A percentile compares a stretch with the other conserved stretches of the same genome.
Evolutionary conservation across 1,139 yeast species (phyloP).

Genomic region (Pichia terricola): DNA sequence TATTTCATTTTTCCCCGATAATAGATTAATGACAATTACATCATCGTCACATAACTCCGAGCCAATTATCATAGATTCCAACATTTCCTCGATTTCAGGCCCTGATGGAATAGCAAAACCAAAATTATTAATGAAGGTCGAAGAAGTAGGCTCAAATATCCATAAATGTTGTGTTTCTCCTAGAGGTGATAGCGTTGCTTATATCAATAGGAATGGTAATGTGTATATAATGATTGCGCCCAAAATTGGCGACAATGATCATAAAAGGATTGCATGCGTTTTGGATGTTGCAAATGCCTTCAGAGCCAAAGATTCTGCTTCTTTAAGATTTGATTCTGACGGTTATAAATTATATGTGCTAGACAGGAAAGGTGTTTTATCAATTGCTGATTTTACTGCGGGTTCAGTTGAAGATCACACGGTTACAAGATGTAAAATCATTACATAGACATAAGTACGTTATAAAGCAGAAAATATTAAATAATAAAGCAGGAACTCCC

Average conservation of each 20-base stretch:
- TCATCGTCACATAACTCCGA: slow-evolving; percentile 52
- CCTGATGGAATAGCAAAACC: slow-evolving; percentile 43
- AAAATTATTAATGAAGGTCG: slow-evolving; percentile 45
- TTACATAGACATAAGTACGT: slow-evolving; percentile 27
- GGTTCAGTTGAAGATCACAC: slow-evolving; percentile 74
- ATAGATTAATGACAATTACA: slow-evolving; percentile 46
- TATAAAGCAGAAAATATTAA: too few relatives aligned
- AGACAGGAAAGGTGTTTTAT: slow-evolving; percentile 72
- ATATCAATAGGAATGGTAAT: slow-evolving; percentile 67
- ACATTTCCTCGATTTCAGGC: slow-evolving; percentile 32
- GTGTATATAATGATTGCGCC: slow-evolving; percentile 65
- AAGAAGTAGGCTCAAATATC: slow-evolving; percentile 74
- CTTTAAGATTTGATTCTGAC: slow-evolving; percentile 63
- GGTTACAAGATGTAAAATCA: slow-evolving; percentile 64
- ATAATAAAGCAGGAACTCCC: too few relatives aligned
- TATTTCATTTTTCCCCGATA: slow-evolving; percentile 59
- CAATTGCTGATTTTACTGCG: slow-evolving; percentile 80
- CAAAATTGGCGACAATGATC: slow-evolving; percentile 39
- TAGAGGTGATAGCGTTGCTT: slow-evolving; percentile 76
- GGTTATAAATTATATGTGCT: slow-evolving; percentile 72
- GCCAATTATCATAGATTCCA: slow-evolving; percentile 52
- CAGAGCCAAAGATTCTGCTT: slow-evolving; percentile 61
- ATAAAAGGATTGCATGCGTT: slow-evolving; percentile 55
- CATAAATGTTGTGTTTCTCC: slow-evolving; percentile 74
- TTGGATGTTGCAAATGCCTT: slow-evolving; percentile 74